Evolutionary conservation across 2,329 filamentous ascomycete genomes (phyloP).

Genomic region (Apiospora koreana): DNA sequence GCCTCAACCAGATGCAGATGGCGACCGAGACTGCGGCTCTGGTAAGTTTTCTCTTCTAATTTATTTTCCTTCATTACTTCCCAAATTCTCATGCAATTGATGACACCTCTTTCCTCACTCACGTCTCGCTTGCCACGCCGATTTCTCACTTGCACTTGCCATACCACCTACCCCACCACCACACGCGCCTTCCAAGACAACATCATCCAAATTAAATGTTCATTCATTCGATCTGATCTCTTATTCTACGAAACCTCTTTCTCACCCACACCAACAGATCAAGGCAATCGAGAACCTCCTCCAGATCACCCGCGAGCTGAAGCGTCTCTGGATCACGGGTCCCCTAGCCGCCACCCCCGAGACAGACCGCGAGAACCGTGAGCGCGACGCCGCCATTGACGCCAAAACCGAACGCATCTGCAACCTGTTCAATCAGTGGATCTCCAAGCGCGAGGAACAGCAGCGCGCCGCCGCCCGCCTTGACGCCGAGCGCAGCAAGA

Average conservation of each 20-base stretch:
- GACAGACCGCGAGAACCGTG: conserved; percentile 38
- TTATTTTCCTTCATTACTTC: background rate
- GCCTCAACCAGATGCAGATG: conserved; percentile 41
- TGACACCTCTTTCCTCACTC: too few species aligned
- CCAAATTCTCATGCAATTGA: too few species aligned
- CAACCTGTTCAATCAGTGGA: conserved; percentile 30
- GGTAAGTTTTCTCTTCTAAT: conserved; percentile 26
- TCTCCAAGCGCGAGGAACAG: conserved; percentile 26
- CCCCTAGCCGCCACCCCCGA: conserved; percentile 40
- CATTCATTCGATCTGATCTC: background rate
- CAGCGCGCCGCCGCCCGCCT: conserved; percentile 8
- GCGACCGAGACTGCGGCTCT: conserved; percentile 39
- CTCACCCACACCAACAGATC: conserved; percentile 30
- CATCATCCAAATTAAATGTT: too few species aligned
- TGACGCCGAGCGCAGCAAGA: background rate
- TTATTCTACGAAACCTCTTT: background rate
- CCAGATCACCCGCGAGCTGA: conserved; percentile 47
- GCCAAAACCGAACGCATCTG: conserved; percentile 38
- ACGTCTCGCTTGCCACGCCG: background rate
- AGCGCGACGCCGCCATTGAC: conserved; percentile 17
- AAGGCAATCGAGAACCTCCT: conserved; percentile 46
- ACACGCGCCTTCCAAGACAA: too few species aligned
- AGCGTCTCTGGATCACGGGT: conserved; percentile 51
- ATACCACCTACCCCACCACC: too few species aligned
- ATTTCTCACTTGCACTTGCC: background rate